Evolutionary conservation across 2,329 filamentous ascomycete species (phyloP).

Genomic region (Lecanosticta acicola): DNA sequence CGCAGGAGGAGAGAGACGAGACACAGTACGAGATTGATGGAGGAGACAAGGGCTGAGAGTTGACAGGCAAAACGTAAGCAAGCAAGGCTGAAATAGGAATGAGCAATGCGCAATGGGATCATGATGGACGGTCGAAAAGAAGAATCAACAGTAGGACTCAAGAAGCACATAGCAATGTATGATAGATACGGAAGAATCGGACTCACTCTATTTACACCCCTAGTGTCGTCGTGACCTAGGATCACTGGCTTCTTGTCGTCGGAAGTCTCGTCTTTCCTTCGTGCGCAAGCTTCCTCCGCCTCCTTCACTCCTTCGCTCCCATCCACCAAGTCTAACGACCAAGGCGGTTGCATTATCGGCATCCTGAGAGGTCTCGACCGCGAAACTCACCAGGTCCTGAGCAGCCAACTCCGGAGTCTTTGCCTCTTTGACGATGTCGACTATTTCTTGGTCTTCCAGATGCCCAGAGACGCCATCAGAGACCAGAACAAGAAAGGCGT

Average conservation of each 20-base stretch:
- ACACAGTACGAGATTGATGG: neutral
- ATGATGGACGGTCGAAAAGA: no score
- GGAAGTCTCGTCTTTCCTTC: slow-evolving; percentile 82
- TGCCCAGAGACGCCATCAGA: slow-evolving; percentile 85
- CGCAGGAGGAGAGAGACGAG: neutral
- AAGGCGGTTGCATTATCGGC: slow-evolving; percentile 61
- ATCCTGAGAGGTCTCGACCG: slow-evolving; percentile 68
- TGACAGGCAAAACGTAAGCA: no score
- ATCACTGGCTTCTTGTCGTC: slow-evolving; percentile 73
- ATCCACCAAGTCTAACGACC: slow-evolving; percentile 58
- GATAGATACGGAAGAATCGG: no score
- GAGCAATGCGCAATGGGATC: no score
- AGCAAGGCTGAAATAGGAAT: no score
- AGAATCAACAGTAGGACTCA: no score
- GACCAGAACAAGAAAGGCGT: slow-evolving; percentile 81
- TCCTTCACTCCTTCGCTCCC: slow-evolving; percentile 70
- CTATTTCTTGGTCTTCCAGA: slow-evolving; percentile 86
- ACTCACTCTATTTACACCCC: neutral
- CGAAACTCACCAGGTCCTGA: slow-evolving; percentile 73
- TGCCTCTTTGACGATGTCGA: slow-evolving; percentile 91
- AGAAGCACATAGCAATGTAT: no score
- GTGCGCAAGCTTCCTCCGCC: slow-evolving; percentile 84
- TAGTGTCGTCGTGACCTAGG: slow-evolving; percentile 61
- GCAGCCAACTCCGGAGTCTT: slow-evolving; percentile 83
- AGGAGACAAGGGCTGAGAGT: neutral